Conservation (phyloP, 1,284 basidiomycete genomes). For the Leccinum griseonigrum region DNA sequence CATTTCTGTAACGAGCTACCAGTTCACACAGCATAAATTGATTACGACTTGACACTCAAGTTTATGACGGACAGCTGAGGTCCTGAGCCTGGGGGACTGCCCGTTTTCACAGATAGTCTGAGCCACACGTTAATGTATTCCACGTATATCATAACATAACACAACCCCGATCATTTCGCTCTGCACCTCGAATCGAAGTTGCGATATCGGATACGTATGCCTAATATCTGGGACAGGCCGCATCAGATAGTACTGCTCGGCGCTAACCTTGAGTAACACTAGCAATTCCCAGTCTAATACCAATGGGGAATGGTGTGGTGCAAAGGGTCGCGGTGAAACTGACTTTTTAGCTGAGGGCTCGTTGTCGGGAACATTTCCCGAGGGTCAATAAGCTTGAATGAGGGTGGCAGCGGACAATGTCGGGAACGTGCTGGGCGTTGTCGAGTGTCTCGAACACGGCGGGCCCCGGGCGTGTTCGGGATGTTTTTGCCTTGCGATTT, state of each 20-base stretch:
- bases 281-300: conserved; percentile 14
- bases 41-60: neutral
- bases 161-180: neutral
- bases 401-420: neutral
- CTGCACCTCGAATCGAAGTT: conserved; percentile 9
- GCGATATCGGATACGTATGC: conserved; percentile 21
- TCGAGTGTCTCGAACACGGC: neutral
- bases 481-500: neutral
- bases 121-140: conserved; percentile 26
- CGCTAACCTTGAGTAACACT: conserved; percentile 14
- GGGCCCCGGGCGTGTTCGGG: neutral
- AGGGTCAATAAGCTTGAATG: neutral
- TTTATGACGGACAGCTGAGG: neutral
- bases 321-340: conserved; percentile 9
- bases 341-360: neutral
- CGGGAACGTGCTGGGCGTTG: neutral
- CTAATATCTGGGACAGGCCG: conserved; percentile 11
- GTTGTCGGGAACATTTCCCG: neutral
- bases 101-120: neutral
- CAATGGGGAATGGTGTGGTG: conserved; percentile 12
- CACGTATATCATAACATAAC: conserved; percentile 19
- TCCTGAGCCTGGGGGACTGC: neutral
- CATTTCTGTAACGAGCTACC: conserved; percentile 33
- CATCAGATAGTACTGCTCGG: conserved; percentile 21
- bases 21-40: conserved; percentile 18